Evolutionary conservation across 2,329 filamentous ascomycete genomes (phyloP).

Genomic region (Aureobasidium pullulans): DNA sequence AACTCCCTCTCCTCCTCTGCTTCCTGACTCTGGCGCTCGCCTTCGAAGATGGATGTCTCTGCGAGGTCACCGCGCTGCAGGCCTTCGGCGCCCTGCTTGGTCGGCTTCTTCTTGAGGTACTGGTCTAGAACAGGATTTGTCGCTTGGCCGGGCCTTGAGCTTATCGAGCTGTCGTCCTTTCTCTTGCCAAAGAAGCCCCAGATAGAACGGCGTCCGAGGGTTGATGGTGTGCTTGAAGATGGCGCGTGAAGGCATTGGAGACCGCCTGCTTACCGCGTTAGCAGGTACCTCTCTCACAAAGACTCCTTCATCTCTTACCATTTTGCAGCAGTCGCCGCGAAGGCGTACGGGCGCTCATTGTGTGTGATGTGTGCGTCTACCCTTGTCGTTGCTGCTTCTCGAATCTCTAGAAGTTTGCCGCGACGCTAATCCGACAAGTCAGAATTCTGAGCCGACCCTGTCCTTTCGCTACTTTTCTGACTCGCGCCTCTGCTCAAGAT

Average conservation of each 20-base stretch:
- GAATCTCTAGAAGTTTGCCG: background rate
- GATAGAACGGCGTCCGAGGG: constrained; percentile 18
- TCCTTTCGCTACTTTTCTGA: background rate
- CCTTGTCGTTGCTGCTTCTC: background rate
- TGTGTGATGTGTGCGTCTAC: constrained; percentile 11
- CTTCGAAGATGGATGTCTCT: constrained; percentile 46
- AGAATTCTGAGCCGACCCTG: background rate
- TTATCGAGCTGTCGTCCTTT: constrained; percentile 9
- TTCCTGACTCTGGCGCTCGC: constrained; percentile 26
- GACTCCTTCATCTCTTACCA: constrained; percentile 41
- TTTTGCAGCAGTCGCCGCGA: constrained; percentile 53
- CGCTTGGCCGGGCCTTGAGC: background rate
- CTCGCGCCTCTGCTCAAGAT: background rate
- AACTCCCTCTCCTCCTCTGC: constrained; percentile 18
- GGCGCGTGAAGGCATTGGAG: constrained; percentile 17
- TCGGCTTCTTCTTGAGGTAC: constrained; percentile 34
- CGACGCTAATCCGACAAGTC: background rate
- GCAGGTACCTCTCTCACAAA: background rate
- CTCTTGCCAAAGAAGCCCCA: constrained; percentile 18
- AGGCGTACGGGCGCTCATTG: constrained; percentile 61
- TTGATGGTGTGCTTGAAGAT: constrained; percentile 13
- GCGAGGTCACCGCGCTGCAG: constrained; percentile 38
- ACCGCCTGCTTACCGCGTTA: constrained; percentile 11
- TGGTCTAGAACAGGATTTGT: constrained; percentile 58
- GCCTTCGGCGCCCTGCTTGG: constrained; percentile 1